These are phyloP conservation scores for Macrocybe gigantea DNA, from an alignment of 768 basidiomycete species.

Conservation along the genomic window DNA sequence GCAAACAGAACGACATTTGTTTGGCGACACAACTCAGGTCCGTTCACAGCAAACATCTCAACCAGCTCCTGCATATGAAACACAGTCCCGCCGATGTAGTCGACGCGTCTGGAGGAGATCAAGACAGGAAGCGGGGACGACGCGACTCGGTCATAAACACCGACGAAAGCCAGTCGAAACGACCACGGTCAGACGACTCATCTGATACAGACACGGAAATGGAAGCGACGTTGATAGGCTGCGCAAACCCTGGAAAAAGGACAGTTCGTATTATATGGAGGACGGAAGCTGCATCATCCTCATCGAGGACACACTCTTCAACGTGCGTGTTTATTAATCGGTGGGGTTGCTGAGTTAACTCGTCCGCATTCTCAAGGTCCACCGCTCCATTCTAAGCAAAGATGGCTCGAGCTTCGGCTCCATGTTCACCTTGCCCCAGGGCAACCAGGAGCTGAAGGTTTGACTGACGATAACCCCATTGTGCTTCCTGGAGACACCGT, in stretches of 20 bases:
- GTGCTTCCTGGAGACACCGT: conserved; percentile 56
- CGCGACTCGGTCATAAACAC: background rate
- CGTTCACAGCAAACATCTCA: background rate
- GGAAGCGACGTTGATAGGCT: conserved; percentile 9
- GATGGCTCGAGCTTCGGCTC: conserved; percentile 60
- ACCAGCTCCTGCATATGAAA: background rate
- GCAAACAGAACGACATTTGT: background rate
- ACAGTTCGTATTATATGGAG: conserved; percentile 55
- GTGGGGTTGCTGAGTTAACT: conserved; percentile 4
- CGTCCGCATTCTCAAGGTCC: conserved; percentile 34
- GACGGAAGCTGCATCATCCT: conserved; percentile 67
- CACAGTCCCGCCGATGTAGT: background rate
- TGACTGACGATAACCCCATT: conserved; percentile 61
- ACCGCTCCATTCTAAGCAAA: conserved; percentile 52
- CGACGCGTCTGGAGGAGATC: background rate
- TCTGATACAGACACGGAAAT: conserved; percentile 4
- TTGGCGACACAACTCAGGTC: background rate
- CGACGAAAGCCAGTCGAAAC: background rate
- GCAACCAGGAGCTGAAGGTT: conserved; percentile 46
- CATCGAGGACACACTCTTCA: conserved; percentile 62
- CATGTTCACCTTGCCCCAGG: conserved; percentile 67
- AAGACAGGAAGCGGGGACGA: background rate
- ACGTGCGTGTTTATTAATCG: conserved; percentile 33
- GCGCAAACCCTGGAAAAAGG: conserved; percentile 22
- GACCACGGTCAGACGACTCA: conserved; percentile 1